phyloP scores from a whole-genome alignment of 371 early-diverging fungal species.

The Mortierella sp. region DNA sequence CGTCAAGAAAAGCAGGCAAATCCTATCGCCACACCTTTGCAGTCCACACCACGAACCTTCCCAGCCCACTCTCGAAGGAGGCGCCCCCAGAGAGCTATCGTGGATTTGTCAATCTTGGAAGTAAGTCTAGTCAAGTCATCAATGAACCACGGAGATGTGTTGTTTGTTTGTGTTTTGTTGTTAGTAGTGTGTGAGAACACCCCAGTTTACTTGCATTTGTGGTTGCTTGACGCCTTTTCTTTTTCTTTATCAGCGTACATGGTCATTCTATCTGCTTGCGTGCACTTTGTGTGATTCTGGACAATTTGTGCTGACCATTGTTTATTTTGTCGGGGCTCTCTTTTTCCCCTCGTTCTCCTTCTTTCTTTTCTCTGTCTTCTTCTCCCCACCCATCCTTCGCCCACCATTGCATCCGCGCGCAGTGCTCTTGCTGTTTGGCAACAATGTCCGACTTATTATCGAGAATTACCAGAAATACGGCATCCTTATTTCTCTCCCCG shows the following conservation, averaged over 20 bases:
- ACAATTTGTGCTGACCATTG: neutral
- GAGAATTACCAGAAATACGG: slow-evolving; percentile 94
- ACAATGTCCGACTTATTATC: slow-evolving; percentile 85
- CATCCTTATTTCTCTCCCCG: slow-evolving; percentile 78
- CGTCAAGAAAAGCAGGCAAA: slow-evolving; percentile 7
- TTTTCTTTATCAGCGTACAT: neutral
- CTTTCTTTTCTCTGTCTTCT: no score
- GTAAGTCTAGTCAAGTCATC: slow-evolving; percentile 58
- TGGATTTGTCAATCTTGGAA: slow-evolving; percentile 75
- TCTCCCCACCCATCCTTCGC: no score
- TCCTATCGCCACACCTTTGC: slow-evolving; percentile 70
- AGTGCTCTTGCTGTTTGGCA: slow-evolving; percentile 88
- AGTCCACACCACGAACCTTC: slow-evolving; percentile 72
- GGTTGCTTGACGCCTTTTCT: neutral
- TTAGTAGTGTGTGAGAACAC: neutral
- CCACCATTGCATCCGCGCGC: neutral
- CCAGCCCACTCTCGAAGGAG: slow-evolving; percentile 81
- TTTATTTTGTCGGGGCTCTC: neutral
- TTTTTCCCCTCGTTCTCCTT: neutral
- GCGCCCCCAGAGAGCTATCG: slow-evolving; percentile 84
- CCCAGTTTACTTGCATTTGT: no score
- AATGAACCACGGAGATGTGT: neutral
- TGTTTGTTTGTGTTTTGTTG: neutral
- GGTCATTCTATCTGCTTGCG: neutral
- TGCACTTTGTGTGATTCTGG: neutral